Base-by-base conservation (phyloP, 2,329 filamentous ascomycete genomes). In the Arthrobotrys entomopaga region DNA sequence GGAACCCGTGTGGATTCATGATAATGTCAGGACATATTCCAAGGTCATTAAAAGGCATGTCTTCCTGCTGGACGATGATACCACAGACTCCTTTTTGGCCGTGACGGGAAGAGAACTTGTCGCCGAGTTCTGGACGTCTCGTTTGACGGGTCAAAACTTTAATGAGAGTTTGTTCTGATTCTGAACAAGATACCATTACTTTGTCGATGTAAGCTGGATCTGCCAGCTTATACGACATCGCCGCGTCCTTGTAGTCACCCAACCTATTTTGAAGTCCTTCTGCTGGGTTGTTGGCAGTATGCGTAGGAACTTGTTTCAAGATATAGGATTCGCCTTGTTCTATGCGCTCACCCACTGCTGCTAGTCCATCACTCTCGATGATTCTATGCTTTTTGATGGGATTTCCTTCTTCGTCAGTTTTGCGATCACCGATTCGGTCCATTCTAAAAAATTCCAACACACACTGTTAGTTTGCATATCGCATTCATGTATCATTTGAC, bases 1-100 rank as follows among this genome's bases (percentile, higher is more conserved):
- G 95, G 86, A 99, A 99, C 89, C 95, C 95, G 83, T 99, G 95
- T 0, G 96, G 95, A 84, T 99, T 99, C 95, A 99, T 99, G 87
- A 99, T 99, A 78, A 99, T 97, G 82, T 99, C 95, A 0, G 95
- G 95, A n/a, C 89, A 90, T 77, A 99, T 88, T 1, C 95, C 96
- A 60, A 86, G 85, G 82, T 99, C 95, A 40, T 91, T 91, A 83
- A 99, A 99, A 0, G 95, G 95, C 88, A 99, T 91, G 80, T 99
- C 95, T 80, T 95, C 93, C 82, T 98, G 94, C 76, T 97, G 91
- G 16, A 94, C 93, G 70, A 99, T 97, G 78, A 98, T 94, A 66
- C 95, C 95, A 0, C 96, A 93, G 19, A 98, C 95, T 84, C 95
- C 95, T 82, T 99, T 99, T 80, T 99, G 95, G 19, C 95, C 95